Base-by-base conservation (phyloP, 768 basidiomycete species). In the Rhodocollybia butyracea region DNA sequence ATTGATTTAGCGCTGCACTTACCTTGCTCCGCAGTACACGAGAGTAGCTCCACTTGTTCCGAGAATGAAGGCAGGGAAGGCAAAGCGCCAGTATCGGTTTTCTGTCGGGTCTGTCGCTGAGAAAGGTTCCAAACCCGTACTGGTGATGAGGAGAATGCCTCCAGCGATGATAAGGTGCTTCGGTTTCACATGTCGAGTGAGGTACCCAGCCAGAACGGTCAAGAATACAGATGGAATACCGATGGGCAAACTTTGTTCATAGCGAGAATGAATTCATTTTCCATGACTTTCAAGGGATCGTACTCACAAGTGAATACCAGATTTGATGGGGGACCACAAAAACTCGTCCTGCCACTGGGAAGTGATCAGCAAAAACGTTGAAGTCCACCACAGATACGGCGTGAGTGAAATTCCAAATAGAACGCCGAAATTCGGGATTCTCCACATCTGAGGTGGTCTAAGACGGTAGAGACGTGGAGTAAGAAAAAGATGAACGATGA, bases 1-100 rank as follows among this genome's bases (percentile, higher is more conserved):
- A 11, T 19, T 8, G 21, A 53, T 31, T 17, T 8, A 51, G 13
- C 8, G 17, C 22, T 21, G 31, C 11, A 65, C 78, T 63, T 63
- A 79, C 80, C 78, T 82, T 2, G 78, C 71, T 48, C 78, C 78
- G 15, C 70, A 74, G 57, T 72, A 83, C 11, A 70, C 65, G 47
- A 82, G 60, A 63, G 75, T 76, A 3, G 68, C 64, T 6, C 82
- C 82, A 11, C 71, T 67, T 12, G 76, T 73, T 13, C 80, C 81
- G 43, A 83, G 55, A 24, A 71, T 52, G 59, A 82, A 78, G 15
- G 73, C 83, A 41, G 83, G 80, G 58, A 83, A 78, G 42, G 74
- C 66, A 54, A 72, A 69, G 1, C 60, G 51, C 79, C 77, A 84
- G 64, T 83, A 84, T 38, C 69, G 63, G n/a, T n/a, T n/a, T n/a